phyloP scores from a whole-genome alignment of 768 basidiomycete species.

The Termitomyces sp. region DNA sequence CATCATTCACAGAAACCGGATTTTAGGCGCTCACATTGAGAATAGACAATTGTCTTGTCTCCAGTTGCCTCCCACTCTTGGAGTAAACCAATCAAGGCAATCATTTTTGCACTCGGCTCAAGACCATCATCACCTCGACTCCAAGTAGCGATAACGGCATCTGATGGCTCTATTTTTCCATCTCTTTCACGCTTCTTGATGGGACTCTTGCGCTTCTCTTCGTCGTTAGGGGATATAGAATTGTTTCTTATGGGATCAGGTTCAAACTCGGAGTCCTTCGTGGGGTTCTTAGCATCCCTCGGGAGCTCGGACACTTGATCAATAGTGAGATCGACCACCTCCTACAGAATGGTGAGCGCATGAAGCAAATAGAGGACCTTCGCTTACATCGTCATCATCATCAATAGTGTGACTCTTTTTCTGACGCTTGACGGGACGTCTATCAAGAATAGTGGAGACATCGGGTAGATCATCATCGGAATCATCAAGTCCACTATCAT shows the following conservation, averaged over 20 bases:
- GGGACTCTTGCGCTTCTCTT: slow-evolving; percentile 12
- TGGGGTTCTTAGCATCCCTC: slow-evolving; percentile 7
- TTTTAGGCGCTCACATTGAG: slow-evolving; percentile 46
- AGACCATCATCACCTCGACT: slow-evolving; percentile 53
- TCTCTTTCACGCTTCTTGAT: slow-evolving; percentile 16
- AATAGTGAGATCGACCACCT: slow-evolving; percentile 23
- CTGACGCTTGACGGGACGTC: slow-evolving; percentile 26
- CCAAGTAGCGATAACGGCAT: slow-evolving; percentile 48
- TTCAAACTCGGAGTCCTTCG: slow-evolving; percentile 22
- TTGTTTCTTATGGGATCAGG: not conserved
- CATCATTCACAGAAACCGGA: not conserved
- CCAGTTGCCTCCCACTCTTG: slow-evolving; percentile 53
- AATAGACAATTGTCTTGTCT: slow-evolving; percentile 68
- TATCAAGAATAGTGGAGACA: slow-evolving; percentile 31
- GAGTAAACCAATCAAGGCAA: slow-evolving; percentile 46
- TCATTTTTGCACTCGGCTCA: slow-evolving; percentile 68
- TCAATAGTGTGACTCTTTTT: slow-evolving; percentile 17
- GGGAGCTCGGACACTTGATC: slow-evolving; percentile 19
- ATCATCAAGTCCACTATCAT: slow-evolving; percentile 26
- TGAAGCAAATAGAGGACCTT: not conserved
- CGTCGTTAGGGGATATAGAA: slow-evolving; percentile 19
- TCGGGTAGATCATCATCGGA: slow-evolving; percentile 54
- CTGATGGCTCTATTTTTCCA: slow-evolving; percentile 26
- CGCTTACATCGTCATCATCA: slow-evolving; percentile 12
- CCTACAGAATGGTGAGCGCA: not conserved